Base-by-base conservation (phyloP, 768 basidiomycete genomes). In the Porpolomopsis calyptriformis region DNA sequence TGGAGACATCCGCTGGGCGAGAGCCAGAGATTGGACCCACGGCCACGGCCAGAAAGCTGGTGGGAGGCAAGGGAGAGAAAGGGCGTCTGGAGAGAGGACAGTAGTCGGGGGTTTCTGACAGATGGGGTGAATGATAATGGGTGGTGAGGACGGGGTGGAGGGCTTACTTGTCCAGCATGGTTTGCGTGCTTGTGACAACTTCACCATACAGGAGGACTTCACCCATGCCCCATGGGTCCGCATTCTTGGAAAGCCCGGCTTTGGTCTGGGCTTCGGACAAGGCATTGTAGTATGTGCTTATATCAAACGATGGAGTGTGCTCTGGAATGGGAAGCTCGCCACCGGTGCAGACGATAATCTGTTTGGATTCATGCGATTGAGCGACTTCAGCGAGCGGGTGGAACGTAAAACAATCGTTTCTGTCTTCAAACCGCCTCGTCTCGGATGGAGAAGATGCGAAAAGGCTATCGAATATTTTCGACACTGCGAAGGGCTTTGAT, bases 111-210 rank as follows among this genome's bases (percentile, higher is more conserved):
- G 58, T 96, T 98, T 54, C 93, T 94, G 56, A 19, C 23, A 44
- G 34, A 16, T 11, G 27, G 25, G 41, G 33, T 34, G 38, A 47
- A 23, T 27, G 19, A 35, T 47, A 33, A 14, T 4, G 40, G 45
- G 46, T 49, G 45, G 35, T n/a, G 38, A 25, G 37, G 12, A 35
- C 27, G 7, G 12, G 5, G 7, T 5, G 14, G 19, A 43, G 24
- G 27, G 34, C 83, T 63, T 52, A 92, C 94, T 81, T 86, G 58
- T 96, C 89, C 4, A 98, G 69, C 76, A 97, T 78, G 2, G 90
- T 92, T 60, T 98, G 96, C 0, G 94, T 98, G 53, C 88, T 92
- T 1, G 90, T 90, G 9, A 99, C 85, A 0, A 80, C 79, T 60
- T 96, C 89, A 25, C 85, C 83, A 52, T 97, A 97, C 7, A 93